Conservation (phyloP, 2,329 filamentous ascomycete species). For the Aspergillus eucalypticola region DNA sequence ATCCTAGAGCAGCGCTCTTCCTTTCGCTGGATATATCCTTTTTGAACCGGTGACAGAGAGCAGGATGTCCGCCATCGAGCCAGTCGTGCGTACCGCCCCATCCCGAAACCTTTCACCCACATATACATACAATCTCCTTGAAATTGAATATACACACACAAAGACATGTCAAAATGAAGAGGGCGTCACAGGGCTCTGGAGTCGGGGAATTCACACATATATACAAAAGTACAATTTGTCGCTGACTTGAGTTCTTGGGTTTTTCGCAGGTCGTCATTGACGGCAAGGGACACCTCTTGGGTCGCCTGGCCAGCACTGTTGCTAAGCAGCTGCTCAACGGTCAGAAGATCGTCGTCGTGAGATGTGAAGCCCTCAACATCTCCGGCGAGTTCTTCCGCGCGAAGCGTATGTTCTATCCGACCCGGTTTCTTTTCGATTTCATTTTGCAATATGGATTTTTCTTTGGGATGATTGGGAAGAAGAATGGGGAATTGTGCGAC, state of each 20-base stretch:
- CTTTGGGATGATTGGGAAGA: conserved; percentile 8
- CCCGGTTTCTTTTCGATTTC: conserved; percentile 16
- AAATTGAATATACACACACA: not conserved
- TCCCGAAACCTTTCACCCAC: conserved; percentile 6
- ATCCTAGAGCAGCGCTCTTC: conserved; percentile 45
- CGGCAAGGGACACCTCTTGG: conserved; percentile 99
- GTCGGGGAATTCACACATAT: not conserved
- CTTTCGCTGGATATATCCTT: conserved; percentile 44
- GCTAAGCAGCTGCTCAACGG: conserved; percentile 98
- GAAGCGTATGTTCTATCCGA: conserved; percentile 82
- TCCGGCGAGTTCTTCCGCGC: conserved; percentile 99
- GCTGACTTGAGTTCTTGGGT: conserved; percentile 46
- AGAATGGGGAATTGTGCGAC: not conserved
- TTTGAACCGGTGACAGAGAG: conserved; percentile 43
- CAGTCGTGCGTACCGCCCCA: conserved; percentile 57
- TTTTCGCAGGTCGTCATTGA: conserved; percentile 86
- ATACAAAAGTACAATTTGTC: conserved; percentile 15
- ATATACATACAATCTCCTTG: not conserved
- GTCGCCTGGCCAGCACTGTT: conserved; percentile 95
- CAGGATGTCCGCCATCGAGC: conserved; percentile 68
- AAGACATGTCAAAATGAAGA: not conserved
- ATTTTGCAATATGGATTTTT: not conserved
- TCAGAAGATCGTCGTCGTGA: conserved; percentile 99
- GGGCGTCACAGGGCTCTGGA: not conserved
- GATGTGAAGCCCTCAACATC: conserved; percentile 99